Evolutionary conservation across 106 monocot genomes (phyloP), one percentile per base, ranked within the genome.

Genomic region (Gastrodia elata): DNA sequence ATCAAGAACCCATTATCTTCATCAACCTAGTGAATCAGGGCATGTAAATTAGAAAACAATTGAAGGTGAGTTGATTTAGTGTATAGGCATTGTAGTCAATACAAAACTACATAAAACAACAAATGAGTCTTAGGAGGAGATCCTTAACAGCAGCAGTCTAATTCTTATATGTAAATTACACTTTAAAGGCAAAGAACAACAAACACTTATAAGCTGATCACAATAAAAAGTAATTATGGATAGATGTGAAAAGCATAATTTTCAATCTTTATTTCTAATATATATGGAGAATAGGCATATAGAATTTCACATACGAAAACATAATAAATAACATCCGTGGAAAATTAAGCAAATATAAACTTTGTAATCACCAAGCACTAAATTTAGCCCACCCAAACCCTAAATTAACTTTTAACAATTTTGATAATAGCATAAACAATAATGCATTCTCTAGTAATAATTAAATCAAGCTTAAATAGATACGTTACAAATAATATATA

Each of bases 1-100:
- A 20, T 49, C 20, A 32, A 33, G 32, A 4, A 39, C 25, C 39
- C 58, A 74, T 74, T 56, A 74, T 74, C 39, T n/a, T 74, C 38
- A 74, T 49, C 58, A 59, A 74, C 57, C 74, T 68, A 39, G 37
- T 4, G 39, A 68, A 15, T 68, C 16, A 68, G 37, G 38, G 14
- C 27, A 61, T 32, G 61, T 32, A 4, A 11, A 11, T 28, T 27
- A 33, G n/a, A 61, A 32, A 61, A 10, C 52, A 52, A 22, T n/a
- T 18, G 52, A 3, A 52, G 20, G 52, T 52, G 22, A n/a, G 9
- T 6, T 24, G 52, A 6, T 52, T 52, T 20, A 22, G 8, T 44
- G 16, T 44, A 44, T 14, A 10, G 20, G 52, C 4, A 2, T 4
- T n/a, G 9, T 8, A 22, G 52, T n/a, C n/a, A n/a, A n/a, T n/a